A percentile compares a stretch with the other conserved stretches of the same genome.
Conservation (phyloP, 2,329 filamentous ascomycete species). For the Exophiala xenobiotica region DNA sequence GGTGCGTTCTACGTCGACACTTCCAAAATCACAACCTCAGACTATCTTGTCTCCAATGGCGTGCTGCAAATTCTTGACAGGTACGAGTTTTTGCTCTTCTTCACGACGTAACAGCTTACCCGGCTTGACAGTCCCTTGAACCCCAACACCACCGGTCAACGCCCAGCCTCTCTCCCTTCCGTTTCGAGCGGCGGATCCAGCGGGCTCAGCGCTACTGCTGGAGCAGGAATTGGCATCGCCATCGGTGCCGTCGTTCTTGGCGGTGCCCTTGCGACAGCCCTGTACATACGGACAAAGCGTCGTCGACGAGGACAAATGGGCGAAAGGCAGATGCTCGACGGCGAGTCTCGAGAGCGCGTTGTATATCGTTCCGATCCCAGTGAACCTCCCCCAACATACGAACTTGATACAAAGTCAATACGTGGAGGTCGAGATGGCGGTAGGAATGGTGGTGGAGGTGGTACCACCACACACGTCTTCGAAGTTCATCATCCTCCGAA, state of each 20-base stretch:
- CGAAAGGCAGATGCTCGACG: slow-evolving; percentile 4
- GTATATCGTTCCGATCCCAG: neutral
- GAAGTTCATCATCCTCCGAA: slow-evolving; percentile 14
- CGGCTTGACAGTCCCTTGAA: slow-evolving; percentile 15
- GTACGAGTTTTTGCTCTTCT: slow-evolving; percentile 39
- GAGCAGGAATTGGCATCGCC: slow-evolving; percentile 25
- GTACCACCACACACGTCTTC: slow-evolving; percentile 4
- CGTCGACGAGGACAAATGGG: slow-evolving; percentile 7
- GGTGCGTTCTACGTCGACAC: slow-evolving; percentile 51
- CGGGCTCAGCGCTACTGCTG: slow-evolving; percentile 22
- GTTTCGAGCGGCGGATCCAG: slow-evolving; percentile 4
- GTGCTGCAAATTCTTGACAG: slow-evolving; percentile 60
- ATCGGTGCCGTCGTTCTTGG: slow-evolving; percentile 26
- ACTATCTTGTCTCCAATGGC: slow-evolving; percentile 56
- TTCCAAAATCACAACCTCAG: slow-evolving; percentile 51
- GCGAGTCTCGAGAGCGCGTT: slow-evolving; percentile 9
- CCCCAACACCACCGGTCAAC: slow-evolving; percentile 21
- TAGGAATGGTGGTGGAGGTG: neutral
- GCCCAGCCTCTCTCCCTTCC: neutral
- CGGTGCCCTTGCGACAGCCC: slow-evolving; percentile 14
- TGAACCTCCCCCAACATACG: slow-evolving; percentile 23
- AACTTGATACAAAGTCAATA: slow-evolving; percentile 22
- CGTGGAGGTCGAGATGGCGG: neutral
- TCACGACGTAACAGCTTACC: neutral
- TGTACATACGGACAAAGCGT: slow-evolving; percentile 20